A percentile compares a stretch with the other conserved stretches of the same genome.
phyloP scores from a whole-genome alignment of 116 monocot species.

The Trichopus zeylanicus region DNA sequence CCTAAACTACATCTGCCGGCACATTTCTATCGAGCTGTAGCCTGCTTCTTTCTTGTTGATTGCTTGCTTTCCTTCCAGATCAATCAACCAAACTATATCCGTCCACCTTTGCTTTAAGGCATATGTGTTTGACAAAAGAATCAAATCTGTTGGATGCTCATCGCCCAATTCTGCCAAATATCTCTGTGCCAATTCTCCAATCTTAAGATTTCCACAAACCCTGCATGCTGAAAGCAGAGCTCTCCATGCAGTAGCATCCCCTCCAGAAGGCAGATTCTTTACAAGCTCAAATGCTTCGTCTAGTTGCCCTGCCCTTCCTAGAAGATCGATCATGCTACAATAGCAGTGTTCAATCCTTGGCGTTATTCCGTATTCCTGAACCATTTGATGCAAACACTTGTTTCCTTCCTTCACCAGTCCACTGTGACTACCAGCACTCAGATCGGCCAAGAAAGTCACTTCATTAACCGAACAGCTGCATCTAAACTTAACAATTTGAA shows the following conservation, averaged over 20 bases:
- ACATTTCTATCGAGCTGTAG: slow-evolving; percentile 27
- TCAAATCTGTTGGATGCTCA: slow-evolving; percentile 28
- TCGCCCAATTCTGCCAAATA: slow-evolving; percentile 23
- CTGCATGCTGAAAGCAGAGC: slow-evolving; percentile 57
- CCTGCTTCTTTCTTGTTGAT: slow-evolving; percentile 36
- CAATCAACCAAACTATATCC: slow-evolving; percentile 11
- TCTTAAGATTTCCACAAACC: slow-evolving; percentile 28
- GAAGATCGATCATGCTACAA: slow-evolving; percentile 43
- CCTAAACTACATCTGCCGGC: not conserved
- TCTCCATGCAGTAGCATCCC: slow-evolving; percentile 50
- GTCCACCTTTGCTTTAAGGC: slow-evolving; percentile 18
- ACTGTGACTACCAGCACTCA: slow-evolving; percentile 59
- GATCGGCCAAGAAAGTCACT: slow-evolving; percentile 52
- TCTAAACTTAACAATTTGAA: too few relatives aligned
- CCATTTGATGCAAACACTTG: slow-evolving; percentile 42
- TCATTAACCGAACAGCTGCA: too few relatives aligned
- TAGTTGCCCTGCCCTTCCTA: slow-evolving; percentile 49
- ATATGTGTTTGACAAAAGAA: slow-evolving; percentile 36
- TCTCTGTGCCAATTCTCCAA: slow-evolving; percentile 21
- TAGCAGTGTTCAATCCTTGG: slow-evolving; percentile 53
- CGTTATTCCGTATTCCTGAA: slow-evolving; percentile 14
- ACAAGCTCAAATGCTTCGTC: slow-evolving; percentile 50
- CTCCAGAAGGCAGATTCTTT: slow-evolving; percentile 15
- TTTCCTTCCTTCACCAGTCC: slow-evolving; percentile 34
- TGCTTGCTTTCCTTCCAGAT: slow-evolving; percentile 7